Conservation (phyloP, 2,329 filamentous ascomycete genomes). For the Colletotrichum phormii region DNA sequence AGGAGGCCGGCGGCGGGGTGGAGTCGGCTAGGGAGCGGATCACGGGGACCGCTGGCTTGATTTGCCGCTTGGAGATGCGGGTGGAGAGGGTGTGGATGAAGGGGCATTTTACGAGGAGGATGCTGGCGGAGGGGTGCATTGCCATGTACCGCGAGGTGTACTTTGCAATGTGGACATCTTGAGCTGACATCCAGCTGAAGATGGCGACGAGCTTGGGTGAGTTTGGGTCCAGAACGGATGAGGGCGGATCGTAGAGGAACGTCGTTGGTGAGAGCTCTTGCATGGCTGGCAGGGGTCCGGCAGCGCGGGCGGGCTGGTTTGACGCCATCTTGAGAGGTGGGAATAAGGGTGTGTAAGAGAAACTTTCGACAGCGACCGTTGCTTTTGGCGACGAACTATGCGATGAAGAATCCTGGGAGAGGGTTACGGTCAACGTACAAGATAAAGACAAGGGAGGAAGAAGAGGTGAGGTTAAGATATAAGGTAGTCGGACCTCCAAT, state of each 20-base stretch:
- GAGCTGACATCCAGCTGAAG: constrained; percentile 63
- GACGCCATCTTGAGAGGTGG: constrained; percentile 42
- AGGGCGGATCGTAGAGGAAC: constrained; percentile 48
- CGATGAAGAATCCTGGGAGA: background rate
- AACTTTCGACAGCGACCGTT: background rate
- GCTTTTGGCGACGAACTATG: background rate
- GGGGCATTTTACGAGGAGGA: constrained; percentile 60
- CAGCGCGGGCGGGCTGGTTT: constrained; percentile 37
- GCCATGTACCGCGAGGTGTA: constrained; percentile 59
- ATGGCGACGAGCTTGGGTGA: constrained; percentile 60
- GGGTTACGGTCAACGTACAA: background rate
- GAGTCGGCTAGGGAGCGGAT: constrained; percentile 48
- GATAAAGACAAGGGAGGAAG: background rate
- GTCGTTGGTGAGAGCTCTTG: constrained; percentile 50
- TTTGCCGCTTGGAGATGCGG: constrained; percentile 45
- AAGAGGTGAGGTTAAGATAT: constrained; percentile 12
- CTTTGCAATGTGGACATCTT: constrained; percentile 62
- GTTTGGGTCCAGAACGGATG: constrained; percentile 11
- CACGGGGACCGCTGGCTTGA: constrained; percentile 53
- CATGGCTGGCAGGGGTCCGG: constrained; percentile 49
- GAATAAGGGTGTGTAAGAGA: background rate
- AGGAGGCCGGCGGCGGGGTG: constrained; percentile 16
- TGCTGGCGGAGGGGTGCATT: constrained; percentile 56
- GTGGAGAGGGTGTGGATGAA: constrained; percentile 50
- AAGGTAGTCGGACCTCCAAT: constrained; percentile 9